phyloP scores from a whole-genome alignment of 2,329 filamentous ascomycete genomes.

The Calonectria pseudoturangicola region DNA sequence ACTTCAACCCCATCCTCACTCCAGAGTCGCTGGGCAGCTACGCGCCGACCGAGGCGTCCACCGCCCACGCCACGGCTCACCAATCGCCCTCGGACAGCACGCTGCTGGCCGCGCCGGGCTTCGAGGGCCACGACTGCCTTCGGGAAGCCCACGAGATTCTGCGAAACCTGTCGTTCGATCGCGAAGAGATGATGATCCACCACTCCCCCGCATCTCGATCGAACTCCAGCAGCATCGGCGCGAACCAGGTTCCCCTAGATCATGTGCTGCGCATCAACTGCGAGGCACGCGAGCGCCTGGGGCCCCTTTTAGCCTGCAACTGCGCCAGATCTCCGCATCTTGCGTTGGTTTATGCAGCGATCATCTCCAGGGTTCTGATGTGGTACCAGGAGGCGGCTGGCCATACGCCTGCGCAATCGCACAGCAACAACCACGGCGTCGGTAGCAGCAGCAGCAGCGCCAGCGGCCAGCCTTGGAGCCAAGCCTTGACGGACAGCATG shows the following conservation, averaged over 20 bases:
- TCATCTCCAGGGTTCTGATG: constrained; percentile 26
- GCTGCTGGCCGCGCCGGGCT: background rate
- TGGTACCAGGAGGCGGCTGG: constrained; percentile 31
- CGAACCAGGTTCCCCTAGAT: constrained; percentile 19
- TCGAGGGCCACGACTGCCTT: constrained; percentile 19
- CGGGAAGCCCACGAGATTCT: constrained; percentile 32
- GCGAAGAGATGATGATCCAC: background rate
- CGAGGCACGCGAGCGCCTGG: constrained; percentile 29
- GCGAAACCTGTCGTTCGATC: constrained; percentile 26
- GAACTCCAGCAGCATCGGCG: background rate
- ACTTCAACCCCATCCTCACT: background rate
- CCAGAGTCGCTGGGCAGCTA: constrained; percentile 26
- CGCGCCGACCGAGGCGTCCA: constrained; percentile 11
- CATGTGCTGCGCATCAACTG: constrained; percentile 28
- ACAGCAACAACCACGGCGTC: background rate
- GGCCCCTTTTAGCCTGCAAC: constrained; percentile 21
- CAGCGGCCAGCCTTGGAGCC: background rate
- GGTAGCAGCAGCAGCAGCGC: background rate
- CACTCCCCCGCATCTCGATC: constrained; percentile 4
- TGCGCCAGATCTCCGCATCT: constrained; percentile 32
- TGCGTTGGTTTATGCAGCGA: constrained; percentile 26
- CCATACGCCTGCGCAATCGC: constrained; percentile 17
- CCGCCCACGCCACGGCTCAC: constrained; percentile 18
- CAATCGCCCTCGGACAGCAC: constrained; percentile 20
- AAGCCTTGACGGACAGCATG: background rate